Percentiles rank a stretch among this genome's conserved stretches.
phyloP scores from a whole-genome alignment of 2,329 filamentous ascomycete species.

The Paecilomyces variotii region DNA sequence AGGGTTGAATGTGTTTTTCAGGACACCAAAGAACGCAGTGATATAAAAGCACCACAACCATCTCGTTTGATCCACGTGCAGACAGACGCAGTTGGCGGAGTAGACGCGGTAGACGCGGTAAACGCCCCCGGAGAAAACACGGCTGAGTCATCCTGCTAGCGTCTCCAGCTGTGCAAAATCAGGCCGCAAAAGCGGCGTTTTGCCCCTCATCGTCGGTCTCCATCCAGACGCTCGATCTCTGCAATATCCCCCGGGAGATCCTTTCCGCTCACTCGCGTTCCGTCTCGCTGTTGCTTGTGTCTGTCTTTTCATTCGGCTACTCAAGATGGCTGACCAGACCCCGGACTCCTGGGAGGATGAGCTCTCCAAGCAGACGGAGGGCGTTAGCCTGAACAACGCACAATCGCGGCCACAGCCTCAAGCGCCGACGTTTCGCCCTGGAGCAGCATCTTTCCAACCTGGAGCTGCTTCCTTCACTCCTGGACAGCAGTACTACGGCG shows the following conservation, averaged over 20 bases:
- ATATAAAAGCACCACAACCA: not conserved
- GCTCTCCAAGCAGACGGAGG: constrained; percentile 67
- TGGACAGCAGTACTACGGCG: constrained; percentile 56
- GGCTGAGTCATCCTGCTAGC: constrained; percentile 19
- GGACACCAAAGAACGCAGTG: not conserved
- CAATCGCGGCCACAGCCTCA: constrained; percentile 41
- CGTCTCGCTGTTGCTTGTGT: constrained; percentile 14
- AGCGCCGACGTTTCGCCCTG: constrained; percentile 55
- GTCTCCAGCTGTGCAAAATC: constrained; percentile 18
- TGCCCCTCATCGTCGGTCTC: constrained; percentile 9
- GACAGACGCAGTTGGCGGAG: constrained; percentile 1
- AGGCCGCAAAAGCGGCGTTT: constrained; percentile 16
- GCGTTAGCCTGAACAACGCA: constrained; percentile 61
- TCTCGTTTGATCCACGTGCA: not conserved
- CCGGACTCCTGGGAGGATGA: constrained; percentile 95
- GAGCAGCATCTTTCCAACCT: constrained; percentile 64
- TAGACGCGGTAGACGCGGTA: constrained; percentile 5
- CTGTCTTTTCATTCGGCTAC: constrained; percentile 11
- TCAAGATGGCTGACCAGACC: constrained; percentile 62
- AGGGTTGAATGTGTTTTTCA: not conserved
- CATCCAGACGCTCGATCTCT: constrained; percentile 1
- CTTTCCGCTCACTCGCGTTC: not conserved
- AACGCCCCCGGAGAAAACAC: constrained; percentile 1
- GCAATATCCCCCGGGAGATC: not conserved
- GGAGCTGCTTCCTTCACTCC: constrained; percentile 64